Evolutionary conservation across 2,329 filamentous ascomycete species (phyloP), one percentile per base, ranked within the genome.

Genomic region (Sarocladium strictum): DNA sequence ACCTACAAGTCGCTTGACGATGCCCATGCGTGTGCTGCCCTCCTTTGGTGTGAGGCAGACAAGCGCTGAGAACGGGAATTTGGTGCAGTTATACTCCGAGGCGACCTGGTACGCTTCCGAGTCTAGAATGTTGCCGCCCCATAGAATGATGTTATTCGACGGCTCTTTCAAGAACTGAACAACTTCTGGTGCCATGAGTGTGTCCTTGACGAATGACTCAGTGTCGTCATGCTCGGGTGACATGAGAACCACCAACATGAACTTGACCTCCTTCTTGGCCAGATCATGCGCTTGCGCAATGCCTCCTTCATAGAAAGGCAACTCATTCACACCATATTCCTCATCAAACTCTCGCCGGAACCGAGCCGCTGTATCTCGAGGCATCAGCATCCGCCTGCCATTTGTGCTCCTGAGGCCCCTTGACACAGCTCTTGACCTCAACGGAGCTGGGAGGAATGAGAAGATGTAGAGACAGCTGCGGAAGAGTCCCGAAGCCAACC

Each of bases 221-320:
- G 89, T 97, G 62, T 97, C 91, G 65, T 99, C 94, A 69, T 99
- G 93, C 69, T 97, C 94, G 0, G 92, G 90, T 1, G 92, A 95
- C 53, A 96, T 74, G 15, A 99, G 79, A 4, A 97, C 75, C 15
- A 97, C 86, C n/a, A 97, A 72, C 14, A 99, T 76, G 66, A 95
- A 96, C 66, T 95, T 95, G 54, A 97, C 79, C 33, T 97, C 90
- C 61, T 85, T 86, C 74, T 97, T 97, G 5, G 93, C 91, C 35
- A 86, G 73, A 65, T 99, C 94, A 58, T 96, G 83, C 0, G 92
- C 91, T 70, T 96, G 89, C 4, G 95, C 92, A 65, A 97, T 94
- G 3, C 93, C 91, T 53, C 87, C 88, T 65, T 97, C 92, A 61
- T 87, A 85, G 68, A 95, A 96, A 0, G 87, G 85, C 3, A 97